Percentiles rank a stretch among this genome's conserved stretches.
These are phyloP conservation scores for Naegleria fowleri DNA, from an alignment of 208 protist species.

Conservation along the genomic window DNA sequence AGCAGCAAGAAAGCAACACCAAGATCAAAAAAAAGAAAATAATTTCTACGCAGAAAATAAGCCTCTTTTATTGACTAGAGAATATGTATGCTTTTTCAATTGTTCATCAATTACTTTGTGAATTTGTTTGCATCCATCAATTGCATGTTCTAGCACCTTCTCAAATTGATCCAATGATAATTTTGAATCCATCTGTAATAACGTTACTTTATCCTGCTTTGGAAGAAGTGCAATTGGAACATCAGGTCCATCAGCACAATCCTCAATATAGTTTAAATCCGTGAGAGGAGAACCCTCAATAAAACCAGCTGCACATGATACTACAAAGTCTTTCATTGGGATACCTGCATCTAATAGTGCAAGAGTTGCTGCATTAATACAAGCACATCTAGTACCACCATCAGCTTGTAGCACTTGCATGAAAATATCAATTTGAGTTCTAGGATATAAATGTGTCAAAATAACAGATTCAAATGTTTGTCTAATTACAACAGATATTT, in stretches of 20 bases:
- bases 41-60: neutral
- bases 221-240: constrained; percentile 57
- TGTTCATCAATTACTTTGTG: constrained; percentile 35
- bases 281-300: constrained; percentile 56
- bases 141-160: constrained; percentile 47
- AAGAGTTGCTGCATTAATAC: constrained; percentile 73
- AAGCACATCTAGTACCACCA: constrained; percentile 52
- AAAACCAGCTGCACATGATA: constrained; percentile 52
- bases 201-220: constrained; percentile 42
- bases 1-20: no score
- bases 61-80: neutral
- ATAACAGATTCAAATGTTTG: constrained; percentile 51
- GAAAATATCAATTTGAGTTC: constrained; percentile 69
- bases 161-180: constrained; percentile 54
- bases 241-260: constrained; percentile 53
- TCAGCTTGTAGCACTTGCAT: constrained; percentile 74
- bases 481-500: constrained; percentile 18
- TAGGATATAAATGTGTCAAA: constrained; percentile 46
- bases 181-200: constrained; percentile 60
- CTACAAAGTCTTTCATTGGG: constrained; percentile 71
- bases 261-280: constrained; percentile 51
- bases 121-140: constrained; percentile 53
- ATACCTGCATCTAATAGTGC: constrained; percentile 79
- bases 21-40: neutral
- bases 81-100: neutral